phyloP scores from a whole-genome alignment of 208 protist genomes.

The Phytomonas francai region DNA sequence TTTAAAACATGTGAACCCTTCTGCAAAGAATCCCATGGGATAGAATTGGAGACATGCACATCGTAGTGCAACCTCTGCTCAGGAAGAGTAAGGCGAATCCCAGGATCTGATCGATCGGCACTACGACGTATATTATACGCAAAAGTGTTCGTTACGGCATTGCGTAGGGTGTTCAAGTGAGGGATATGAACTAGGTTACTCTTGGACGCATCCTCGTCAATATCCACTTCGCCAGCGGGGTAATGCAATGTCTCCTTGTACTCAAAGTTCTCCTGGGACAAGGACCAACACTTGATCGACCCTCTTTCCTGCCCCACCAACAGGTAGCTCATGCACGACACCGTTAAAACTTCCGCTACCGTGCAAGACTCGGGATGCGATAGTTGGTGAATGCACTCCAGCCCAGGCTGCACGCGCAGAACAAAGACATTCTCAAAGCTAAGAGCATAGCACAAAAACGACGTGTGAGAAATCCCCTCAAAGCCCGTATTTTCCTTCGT shows the following conservation, averaged over 20 bases:
- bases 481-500: neutral
- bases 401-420: no score
- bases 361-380: neutral
- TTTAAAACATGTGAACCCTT: no score
- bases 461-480: neutral
- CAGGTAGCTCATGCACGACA: constrained; percentile 1
- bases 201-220: constrained; percentile 18
- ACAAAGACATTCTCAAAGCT: neutral
- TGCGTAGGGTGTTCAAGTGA: constrained; percentile 4
- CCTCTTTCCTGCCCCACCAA: constrained; percentile 40
- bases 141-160: neutral
- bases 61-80: no score
- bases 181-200: constrained; percentile 9
- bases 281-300: constrained; percentile 25
- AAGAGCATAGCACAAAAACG: constrained; percentile 1
- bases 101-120: no score
- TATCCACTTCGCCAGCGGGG: constrained; percentile 23
- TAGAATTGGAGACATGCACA: no score
- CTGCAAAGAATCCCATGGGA: no score
- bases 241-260: constrained; percentile 37
- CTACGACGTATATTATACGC: no score
- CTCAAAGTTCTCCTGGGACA: constrained; percentile 3
- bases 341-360: neutral
- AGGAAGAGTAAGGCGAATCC: no score
- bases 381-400: neutral